phyloP scores from a whole-genome alignment of 2,329 filamentous ascomycete genomes.

The Exophiala sideris region DNA sequence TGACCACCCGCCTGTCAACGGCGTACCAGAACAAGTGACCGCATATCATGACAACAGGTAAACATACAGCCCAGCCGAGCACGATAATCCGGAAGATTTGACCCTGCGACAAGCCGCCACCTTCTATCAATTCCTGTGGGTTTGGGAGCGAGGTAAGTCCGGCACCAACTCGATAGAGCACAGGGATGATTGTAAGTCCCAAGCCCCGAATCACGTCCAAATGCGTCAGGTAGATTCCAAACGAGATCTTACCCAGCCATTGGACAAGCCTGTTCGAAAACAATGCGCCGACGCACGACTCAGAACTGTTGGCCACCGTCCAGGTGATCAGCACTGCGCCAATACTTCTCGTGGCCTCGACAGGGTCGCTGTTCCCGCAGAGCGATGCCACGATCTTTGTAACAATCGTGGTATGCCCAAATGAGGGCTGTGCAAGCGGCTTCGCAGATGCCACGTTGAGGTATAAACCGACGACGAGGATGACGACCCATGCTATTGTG shows the following conservation, averaged over 20 bases:
- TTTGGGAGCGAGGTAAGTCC: background rate
- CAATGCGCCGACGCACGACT: constrained; percentile 30
- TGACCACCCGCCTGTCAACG: background rate
- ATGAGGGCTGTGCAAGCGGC: background rate
- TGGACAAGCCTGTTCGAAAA: constrained; percentile 60
- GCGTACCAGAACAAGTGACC: background rate
- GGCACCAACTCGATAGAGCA: background rate
- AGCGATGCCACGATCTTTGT: background rate
- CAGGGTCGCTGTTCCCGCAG: background rate
- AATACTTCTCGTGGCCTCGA: background rate
- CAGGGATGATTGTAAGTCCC: background rate
- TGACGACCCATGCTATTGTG: background rate
- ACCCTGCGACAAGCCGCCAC: background rate
- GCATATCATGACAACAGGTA: constrained; percentile 1
- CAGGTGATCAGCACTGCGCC: background rate
- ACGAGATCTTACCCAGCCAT: constrained; percentile 62
- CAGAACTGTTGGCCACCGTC: background rate
- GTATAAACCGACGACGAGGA: background rate
- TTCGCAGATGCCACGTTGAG: background rate
- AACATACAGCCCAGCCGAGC: background rate
- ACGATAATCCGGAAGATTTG: background rate
- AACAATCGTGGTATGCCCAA: background rate
- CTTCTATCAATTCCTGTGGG: background rate
- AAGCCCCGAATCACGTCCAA: constrained; percentile 1
- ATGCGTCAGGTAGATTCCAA: constrained; percentile 63